phyloP scores from a whole-genome alignment of 2,329 filamentous ascomycete species.

The Hymenoscyphus scutula region DNA sequence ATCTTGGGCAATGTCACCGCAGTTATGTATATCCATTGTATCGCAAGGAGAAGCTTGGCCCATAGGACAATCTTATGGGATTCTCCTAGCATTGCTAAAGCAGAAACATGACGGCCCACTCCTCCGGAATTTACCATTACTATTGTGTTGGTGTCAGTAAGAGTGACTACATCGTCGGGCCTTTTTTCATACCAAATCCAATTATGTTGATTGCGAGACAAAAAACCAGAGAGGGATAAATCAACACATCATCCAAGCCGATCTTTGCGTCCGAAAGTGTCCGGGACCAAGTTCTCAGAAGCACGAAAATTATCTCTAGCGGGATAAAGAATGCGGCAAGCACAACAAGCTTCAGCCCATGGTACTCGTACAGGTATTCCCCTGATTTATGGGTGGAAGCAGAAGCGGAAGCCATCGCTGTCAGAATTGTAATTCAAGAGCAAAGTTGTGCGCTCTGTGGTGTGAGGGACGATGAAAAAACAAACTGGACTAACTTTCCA shows the following conservation, averaged over 20 bases:
- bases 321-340: not conserved
- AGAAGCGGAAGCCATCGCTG: not conserved
- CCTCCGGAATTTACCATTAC: not conserved
- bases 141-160: not conserved
- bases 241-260: not conserved
- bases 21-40: not conserved
- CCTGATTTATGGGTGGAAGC: not conserved
- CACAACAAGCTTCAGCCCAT: not conserved
- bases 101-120: not conserved
- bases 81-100: not conserved
- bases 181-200: not conserved
- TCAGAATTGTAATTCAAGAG: not conserved
- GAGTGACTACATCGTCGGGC: not conserved
- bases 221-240: not conserved
- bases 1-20: not conserved
- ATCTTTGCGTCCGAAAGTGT: not conserved
- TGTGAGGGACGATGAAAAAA: not conserved
- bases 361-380: not conserved
- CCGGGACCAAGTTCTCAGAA: not conserved
- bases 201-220: not conserved
- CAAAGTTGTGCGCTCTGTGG: not conserved
- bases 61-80: not conserved
- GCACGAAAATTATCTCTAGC: not conserved
- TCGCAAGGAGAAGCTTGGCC: slow-evolving; percentile 3
- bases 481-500: not conserved